Percentiles rank a stretch among this genome's conserved stretches.
These are phyloP conservation scores for Fusarium nematophilum DNA, from an alignment of 2,329 filamentous ascomycete species.

Conservation along the genomic window DNA sequence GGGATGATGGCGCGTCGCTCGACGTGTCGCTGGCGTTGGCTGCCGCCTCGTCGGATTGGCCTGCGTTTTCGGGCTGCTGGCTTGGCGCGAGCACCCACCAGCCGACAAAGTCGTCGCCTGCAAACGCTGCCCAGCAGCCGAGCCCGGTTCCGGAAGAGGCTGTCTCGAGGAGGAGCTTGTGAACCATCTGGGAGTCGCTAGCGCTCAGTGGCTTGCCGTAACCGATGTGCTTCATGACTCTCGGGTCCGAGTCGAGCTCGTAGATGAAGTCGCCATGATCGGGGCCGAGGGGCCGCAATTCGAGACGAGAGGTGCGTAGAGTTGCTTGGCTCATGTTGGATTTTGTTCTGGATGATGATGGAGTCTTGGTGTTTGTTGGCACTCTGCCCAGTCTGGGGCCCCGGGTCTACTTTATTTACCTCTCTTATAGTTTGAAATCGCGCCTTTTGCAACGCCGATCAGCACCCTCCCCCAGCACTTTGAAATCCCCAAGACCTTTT, in stretches of 20 bases:
- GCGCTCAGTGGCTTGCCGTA: conserved; percentile 36
- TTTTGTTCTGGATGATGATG: not conserved
- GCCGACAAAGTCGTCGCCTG: conserved; percentile 44
- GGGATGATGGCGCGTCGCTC: conserved; percentile 20
- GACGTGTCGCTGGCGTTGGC: not conserved
- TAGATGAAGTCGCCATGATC: conserved; percentile 35
- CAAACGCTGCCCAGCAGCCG: conserved; percentile 36
- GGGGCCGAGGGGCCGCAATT: conserved; percentile 28
- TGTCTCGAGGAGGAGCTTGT: conserved; percentile 39
- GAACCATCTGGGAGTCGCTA: conserved; percentile 35
- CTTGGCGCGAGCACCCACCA: conserved; percentile 46
- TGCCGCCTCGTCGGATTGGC: not conserved
- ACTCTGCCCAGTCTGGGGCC: not conserved
- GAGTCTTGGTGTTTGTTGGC: not conserved
- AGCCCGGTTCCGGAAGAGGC: conserved; percentile 33
- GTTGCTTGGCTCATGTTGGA: conserved; percentile 33
- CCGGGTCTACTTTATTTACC: not conserved
- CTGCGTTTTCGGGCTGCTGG: conserved; percentile 12
- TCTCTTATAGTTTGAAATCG: not conserved
- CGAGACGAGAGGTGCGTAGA: conserved; percentile 32
- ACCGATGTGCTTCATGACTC: conserved; percentile 40
- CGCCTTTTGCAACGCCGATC: too few species aligned
- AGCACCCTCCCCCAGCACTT: too few species aligned
- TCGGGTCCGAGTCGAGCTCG: conserved; percentile 32
- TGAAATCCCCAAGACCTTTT: too few species aligned